phyloP scores from a whole-genome alignment of 2,329 filamentous ascomycete species.

The Westerdykella ornata region DNA sequence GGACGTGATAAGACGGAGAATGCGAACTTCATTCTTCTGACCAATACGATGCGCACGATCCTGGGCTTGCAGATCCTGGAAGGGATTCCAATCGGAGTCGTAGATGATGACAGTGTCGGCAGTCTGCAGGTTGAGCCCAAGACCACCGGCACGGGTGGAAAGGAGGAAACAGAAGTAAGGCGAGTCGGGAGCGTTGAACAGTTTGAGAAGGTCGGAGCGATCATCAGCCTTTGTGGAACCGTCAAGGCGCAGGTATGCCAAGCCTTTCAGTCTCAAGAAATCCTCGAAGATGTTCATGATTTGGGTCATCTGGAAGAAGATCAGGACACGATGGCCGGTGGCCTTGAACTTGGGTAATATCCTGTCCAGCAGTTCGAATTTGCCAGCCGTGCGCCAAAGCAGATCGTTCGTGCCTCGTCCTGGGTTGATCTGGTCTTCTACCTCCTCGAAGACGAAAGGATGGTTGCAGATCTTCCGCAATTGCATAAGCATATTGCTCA shows the following conservation, averaged over 20 bases:
- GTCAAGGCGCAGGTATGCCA: conserved; percentile 86
- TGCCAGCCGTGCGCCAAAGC: conserved; percentile 90
- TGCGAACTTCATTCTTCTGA: conserved; percentile 98
- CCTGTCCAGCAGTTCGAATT: conserved; percentile 92
- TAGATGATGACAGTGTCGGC: conserved; percentile 99
- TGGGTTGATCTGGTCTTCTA: conserved; percentile 97
- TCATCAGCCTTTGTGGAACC: conserved; percentile 97
- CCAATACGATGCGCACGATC: conserved; percentile 99
- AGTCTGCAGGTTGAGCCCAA: conserved; percentile 93
- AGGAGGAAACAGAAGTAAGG: conserved; percentile 97
- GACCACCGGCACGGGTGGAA: conserved; percentile 96
- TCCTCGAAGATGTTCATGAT: conserved; percentile 99
- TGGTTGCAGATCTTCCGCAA: conserved; percentile 97
- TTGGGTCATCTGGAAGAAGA: conserved; percentile 99
- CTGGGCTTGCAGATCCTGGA: conserved; percentile 97
- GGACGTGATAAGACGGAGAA: conserved; percentile 88
- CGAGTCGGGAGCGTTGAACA: conserved; percentile 85
- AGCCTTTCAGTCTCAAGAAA: conserved; percentile 75
- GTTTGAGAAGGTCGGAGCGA: conserved; percentile 77
- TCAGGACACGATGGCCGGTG: conserved; percentile 88
- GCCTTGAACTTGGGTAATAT: conserved; percentile 88
- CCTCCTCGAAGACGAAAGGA: conserved; percentile 95
- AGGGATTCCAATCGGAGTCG: conserved; percentile 99
- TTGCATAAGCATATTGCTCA: conserved; percentile 99
- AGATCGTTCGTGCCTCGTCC: conserved; percentile 81